Evolutionary conservation across 441 rosid species (phyloP).

Genomic region (Omphalea diandra): DNA sequence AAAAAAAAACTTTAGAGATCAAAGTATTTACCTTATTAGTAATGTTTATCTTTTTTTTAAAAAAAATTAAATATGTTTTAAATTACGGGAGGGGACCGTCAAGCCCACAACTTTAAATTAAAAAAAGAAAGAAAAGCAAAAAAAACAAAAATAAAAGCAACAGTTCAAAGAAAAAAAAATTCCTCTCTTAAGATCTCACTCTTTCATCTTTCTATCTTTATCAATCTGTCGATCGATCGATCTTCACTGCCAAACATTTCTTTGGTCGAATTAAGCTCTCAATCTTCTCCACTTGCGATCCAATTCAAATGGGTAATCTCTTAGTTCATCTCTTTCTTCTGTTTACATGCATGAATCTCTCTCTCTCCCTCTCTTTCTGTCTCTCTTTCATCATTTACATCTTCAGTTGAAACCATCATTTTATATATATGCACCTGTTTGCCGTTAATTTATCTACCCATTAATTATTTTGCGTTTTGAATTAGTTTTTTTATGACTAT

Average conservation of each 20-base stretch:
- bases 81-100: conserved; percentile 27
- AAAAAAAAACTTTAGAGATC: no score
- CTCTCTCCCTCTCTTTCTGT: neutral
- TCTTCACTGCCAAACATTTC: conserved; percentile 17
- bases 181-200: conserved; percentile 23
- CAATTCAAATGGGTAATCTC: conserved; percentile 31
- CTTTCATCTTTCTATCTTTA: neutral
- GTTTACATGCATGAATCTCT: no score
- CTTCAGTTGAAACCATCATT: neutral
- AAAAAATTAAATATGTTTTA: neutral
- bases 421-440: neutral
- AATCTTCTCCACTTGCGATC: conserved; percentile 15
- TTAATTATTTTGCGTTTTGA: conserved; percentile 10
- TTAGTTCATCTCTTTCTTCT: no score
- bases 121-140: neutral
- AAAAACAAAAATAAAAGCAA: neutral
- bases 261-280: conserved; percentile 13
- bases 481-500: neutral
- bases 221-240: conserved; percentile 19
- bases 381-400: neutral
- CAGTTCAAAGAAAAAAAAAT: conserved; percentile 17
- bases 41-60: neutral
- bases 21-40: no score
- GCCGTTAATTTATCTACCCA: conserved; percentile 1
- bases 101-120: conserved; percentile 25